Conservation (phyloP, 2,329 filamentous ascomycete genomes). For the Apiospora marii region DNA sequence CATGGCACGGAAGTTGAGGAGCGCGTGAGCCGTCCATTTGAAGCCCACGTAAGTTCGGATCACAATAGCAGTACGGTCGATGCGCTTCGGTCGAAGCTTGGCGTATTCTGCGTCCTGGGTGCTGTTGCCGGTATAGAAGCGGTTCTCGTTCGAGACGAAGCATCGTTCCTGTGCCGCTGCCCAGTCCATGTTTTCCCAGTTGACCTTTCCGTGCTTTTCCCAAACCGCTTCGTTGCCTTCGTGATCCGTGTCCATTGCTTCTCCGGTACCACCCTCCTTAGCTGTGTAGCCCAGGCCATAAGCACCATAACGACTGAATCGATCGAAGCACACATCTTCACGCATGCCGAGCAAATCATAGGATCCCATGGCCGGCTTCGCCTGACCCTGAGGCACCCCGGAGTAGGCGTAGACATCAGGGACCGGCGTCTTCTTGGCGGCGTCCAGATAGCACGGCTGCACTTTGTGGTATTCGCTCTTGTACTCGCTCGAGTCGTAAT, state of each 20-base stretch:
- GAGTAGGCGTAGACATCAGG: constrained; percentile 73
- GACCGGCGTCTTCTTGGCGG: constrained; percentile 60
- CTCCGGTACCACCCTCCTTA: constrained; percentile 73
- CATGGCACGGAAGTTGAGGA: constrained; percentile 83
- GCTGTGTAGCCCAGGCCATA: constrained; percentile 86
- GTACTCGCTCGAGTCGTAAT: constrained; percentile 66
- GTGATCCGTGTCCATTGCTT: constrained; percentile 76
- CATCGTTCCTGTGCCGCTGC: constrained; percentile 61
- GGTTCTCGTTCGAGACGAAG: constrained; percentile 66
- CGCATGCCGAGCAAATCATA: constrained; percentile 76
- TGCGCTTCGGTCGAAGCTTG: constrained; percentile 46
- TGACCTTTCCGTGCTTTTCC: constrained; percentile 61
- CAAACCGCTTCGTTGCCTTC: constrained; percentile 71
- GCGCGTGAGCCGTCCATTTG: constrained; percentile 77
- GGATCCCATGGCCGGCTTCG: constrained; percentile 79
- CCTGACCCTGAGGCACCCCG: constrained; percentile 78
- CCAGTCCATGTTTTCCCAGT: constrained; percentile 65
- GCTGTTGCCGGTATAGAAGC: constrained; percentile 60
- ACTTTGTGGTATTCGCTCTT: constrained; percentile 59
- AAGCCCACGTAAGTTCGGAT: constrained; percentile 84
- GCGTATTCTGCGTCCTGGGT: constrained; percentile 40
- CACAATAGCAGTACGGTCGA: constrained; percentile 74
- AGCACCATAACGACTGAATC: constrained; percentile 83
- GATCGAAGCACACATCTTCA: constrained; percentile 85
- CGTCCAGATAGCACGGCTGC: constrained; percentile 70